Conservation (phyloP, 1,284 basidiomycete species). For the Fistulinella staudtii region DNA sequence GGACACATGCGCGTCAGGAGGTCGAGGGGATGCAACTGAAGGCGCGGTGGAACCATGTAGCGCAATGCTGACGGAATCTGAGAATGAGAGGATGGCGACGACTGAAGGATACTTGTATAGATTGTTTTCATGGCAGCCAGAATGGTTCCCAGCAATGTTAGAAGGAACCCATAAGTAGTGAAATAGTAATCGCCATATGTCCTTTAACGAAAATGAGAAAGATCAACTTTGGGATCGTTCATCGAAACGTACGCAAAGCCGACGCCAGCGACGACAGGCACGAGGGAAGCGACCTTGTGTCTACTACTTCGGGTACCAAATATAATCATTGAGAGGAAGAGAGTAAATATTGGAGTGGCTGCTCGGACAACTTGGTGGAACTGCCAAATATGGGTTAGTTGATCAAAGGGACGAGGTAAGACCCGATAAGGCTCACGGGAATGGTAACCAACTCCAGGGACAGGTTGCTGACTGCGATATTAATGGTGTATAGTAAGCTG, state of each 20-base stretch:
- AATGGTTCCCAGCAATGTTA: conserved; percentile 85
- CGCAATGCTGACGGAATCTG: conserved; percentile 16
- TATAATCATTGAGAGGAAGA: conserved; percentile 64
- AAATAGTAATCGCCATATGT: conserved; percentile 92
- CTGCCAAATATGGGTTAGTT: conserved; percentile 35
- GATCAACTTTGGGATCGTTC: background rate
- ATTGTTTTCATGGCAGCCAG: conserved; percentile 91
- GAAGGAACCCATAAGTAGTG: conserved; percentile 73
- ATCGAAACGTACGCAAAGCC: conserved; percentile 78
- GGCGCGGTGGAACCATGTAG: conserved; percentile 41
- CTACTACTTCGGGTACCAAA: conserved; percentile 50
- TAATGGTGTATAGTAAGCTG: conserved; percentile 85
- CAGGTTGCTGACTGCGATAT: conserved; percentile 90
- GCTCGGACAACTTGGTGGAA: conserved; percentile 96
- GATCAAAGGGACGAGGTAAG: background rate
- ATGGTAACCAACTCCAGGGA: conserved; percentile 87
- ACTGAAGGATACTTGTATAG: conserved; percentile 79
- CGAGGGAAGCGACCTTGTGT: conserved; percentile 66
- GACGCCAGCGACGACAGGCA: conserved; percentile 89
- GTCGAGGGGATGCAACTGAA: conserved; percentile 78
- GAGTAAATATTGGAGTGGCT: conserved; percentile 86
- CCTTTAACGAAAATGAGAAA: conserved; percentile 34
- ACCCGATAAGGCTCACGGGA: conserved; percentile 56
- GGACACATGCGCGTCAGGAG: conserved; percentile 83
- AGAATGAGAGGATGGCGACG: conserved; percentile 29